Base-by-base conservation (phyloP, 257 asterid species). In the Solanum rostratum region DNA sequence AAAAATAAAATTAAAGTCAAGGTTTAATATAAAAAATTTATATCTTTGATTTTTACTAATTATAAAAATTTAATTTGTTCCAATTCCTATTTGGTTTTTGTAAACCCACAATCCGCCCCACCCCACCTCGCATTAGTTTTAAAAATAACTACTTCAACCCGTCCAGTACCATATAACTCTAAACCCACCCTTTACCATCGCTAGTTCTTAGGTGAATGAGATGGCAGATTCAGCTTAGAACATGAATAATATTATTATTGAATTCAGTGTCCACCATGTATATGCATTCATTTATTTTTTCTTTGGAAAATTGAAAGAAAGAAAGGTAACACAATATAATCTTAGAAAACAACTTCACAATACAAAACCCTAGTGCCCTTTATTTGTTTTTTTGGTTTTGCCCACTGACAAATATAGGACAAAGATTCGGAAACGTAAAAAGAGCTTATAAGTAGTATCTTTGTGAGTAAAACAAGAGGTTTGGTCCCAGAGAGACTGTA, bases 241-340 rank as follows among this genome's bases (percentile, higher is more conserved):
- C 59, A n/a, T n/a, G n/a, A n/a, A n/a, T n/a, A 78, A 66, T 85
- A 85, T 53, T 70, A 71, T 41, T 80, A 71, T 71, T 71, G 88
- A 88, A 88, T 85, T 88, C 88, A 80, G 88, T 84, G 88, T 70
- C 68, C 84, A 84, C 86, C 84, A 73, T 33, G 33, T 62, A 81
- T n/a, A n/a, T n/a, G n/a, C n/a, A n/a, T n/a, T n/a, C 83, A 83
- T 86, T 83, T 39, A 86, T 66, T 53, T 39, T 22, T 50, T 3
- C 52, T 69, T 69, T 70, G 53, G 54, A 41, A 13, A 53, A 71
- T 43, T 12, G n/a, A 43, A 71, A n/a, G 20, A 19, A 39, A 55
- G 63, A 55, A 65, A 65, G 11, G 3, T 70, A 70, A 41, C 79
- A 20, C 27, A 62, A 24, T 62, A 24, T 62, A 62, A 37, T 14